Percentiles rank a stretch among this genome's conserved stretches.
Evolutionary conservation across 768 basidiomycete genomes (phyloP).

Genomic region (Termitomyces sp.): DNA sequence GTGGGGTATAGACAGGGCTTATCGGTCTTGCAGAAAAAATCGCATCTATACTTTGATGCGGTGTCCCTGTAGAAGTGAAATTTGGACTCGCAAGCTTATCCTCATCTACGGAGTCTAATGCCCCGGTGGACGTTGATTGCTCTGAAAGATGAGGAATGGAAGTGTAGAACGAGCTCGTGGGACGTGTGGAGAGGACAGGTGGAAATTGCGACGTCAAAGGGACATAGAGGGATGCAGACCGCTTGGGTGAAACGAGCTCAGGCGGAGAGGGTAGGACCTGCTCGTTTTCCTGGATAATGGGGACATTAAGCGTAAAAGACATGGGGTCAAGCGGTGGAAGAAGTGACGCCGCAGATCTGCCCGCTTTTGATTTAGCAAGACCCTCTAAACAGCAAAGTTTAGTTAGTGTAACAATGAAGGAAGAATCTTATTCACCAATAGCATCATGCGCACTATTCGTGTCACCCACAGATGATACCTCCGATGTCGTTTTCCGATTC

Average conservation of each 20-base stretch:
- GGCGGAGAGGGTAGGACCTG: conserved; percentile 13
- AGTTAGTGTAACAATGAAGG: neutral
- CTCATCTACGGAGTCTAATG: conserved; percentile 7
- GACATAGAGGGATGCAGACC: conserved; percentile 16
- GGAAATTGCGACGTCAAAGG: conserved; percentile 13
- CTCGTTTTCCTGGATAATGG: conserved; percentile 4
- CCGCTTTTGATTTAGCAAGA: conserved; percentile 11
- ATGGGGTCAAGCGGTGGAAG: conserved; percentile 18
- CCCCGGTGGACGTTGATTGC: neutral
- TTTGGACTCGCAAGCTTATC: conserved; percentile 9
- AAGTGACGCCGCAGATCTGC: conserved; percentile 13
- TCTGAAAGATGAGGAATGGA: conserved; percentile 5
- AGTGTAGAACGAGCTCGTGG: conserved; percentile 12
- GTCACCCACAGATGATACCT: conserved; percentile 26
- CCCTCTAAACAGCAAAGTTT: conserved; percentile 7
- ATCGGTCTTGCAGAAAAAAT: conserved; percentile 11
- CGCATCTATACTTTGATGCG: neutral
- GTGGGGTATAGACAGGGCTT: conserved; percentile 13
- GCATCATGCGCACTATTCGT: conserved; percentile 24
- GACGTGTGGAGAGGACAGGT: conserved; percentile 12
- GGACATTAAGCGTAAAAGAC: conserved; percentile 16
- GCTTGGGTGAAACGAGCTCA: conserved; percentile 12
- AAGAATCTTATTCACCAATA: conserved; percentile 30
- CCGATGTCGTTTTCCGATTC: conserved; percentile 49
- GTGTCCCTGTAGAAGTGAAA: neutral